A percentile compares a stretch with the other conserved stretches of the same genome.
These are phyloP conservation scores for Mortierella antarctica DNA, from an alignment of 192 early-diverging fungal genomes.

Conservation along the genomic window DNA sequence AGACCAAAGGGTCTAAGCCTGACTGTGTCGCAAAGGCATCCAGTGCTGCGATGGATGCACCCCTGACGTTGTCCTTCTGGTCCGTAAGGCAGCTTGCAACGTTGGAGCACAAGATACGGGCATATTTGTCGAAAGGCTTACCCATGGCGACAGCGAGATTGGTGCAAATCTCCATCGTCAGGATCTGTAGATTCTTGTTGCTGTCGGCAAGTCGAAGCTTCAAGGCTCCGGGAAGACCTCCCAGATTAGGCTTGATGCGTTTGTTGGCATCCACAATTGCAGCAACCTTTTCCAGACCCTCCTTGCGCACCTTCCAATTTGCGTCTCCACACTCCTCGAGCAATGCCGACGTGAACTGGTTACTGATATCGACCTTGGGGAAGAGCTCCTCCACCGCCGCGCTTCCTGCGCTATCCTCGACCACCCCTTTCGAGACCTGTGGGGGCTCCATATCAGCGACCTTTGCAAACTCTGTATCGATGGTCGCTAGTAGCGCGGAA, in stretches of 20 bases:
- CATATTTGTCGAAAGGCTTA: conserved; percentile 84
- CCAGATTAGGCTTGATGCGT: conserved; percentile 83
- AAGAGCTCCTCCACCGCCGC: conserved; percentile 87
- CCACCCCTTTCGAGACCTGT: conserved; percentile 63
- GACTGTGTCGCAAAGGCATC: conserved; percentile 76
- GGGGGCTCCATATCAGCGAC: conserved; percentile 79
- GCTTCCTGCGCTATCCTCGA: conserved; percentile 42
- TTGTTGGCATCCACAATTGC: conserved; percentile 85
- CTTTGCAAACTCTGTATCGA: conserved; percentile 95
- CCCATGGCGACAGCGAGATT: conserved; percentile 85
- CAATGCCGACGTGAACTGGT: conserved; percentile 68
- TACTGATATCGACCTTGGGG: conserved; percentile 85
- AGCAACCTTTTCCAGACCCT: conserved; percentile 85
- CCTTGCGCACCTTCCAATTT: conserved; percentile 96
- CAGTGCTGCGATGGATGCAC: conserved; percentile 78
- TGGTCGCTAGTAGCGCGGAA: conserved; percentile 78
- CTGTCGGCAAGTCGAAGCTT: conserved; percentile 88
- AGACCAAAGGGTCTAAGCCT: conserved; percentile 76
- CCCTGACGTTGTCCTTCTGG: conserved; percentile 90
- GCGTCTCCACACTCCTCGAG: conserved; percentile 80
- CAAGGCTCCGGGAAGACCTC: conserved; percentile 82
- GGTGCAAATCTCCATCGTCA: conserved; percentile 85
- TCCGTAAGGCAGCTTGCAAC: conserved; percentile 85
- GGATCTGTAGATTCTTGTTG: conserved; percentile 89
- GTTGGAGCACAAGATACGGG: conserved; percentile 73